Conservation (phyloP, 768 basidiomycete genomes). For the Pseudohyphozyma bogoriensis region DNA sequence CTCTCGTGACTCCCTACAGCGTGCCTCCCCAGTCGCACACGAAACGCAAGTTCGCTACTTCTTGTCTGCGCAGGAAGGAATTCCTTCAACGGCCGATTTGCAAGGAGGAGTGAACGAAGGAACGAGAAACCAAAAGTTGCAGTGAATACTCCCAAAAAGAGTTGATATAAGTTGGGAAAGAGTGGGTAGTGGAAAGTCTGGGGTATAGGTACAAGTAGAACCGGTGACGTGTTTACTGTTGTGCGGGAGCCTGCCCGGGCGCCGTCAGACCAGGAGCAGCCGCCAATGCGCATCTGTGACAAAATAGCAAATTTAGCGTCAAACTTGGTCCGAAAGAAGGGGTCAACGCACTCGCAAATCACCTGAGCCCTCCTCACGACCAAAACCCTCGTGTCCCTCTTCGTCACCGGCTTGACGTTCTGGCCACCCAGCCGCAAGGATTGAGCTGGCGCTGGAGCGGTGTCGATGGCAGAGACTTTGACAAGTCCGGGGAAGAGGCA, state of each 20-base stretch:
- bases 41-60: no score
- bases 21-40: no score
- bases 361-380: conserved; percentile 77
- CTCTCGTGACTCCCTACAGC: no score
- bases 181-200: no score
- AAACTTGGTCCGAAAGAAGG: neutral
- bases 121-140: no score
- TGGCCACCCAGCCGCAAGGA: conserved; percentile 9
- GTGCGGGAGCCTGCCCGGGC: neutral
- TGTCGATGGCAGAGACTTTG: conserved; percentile 50
- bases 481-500: conserved; percentile 82
- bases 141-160: no score
- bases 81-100: no score
- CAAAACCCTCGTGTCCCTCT: conserved; percentile 42
- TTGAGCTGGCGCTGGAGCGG: conserved; percentile 34
- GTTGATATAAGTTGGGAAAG: no score
- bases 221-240: no score
- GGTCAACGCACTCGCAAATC: conserved; percentile 48
- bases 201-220: no score
- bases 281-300: neutral
- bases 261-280: neutral
- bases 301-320: neutral
- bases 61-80: no score
- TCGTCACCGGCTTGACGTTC: conserved; percentile 39
- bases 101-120: no score